phyloP scores from a whole-genome alignment of 2,329 filamentous ascomycete species.

The Xylariaceae sp. region DNA sequence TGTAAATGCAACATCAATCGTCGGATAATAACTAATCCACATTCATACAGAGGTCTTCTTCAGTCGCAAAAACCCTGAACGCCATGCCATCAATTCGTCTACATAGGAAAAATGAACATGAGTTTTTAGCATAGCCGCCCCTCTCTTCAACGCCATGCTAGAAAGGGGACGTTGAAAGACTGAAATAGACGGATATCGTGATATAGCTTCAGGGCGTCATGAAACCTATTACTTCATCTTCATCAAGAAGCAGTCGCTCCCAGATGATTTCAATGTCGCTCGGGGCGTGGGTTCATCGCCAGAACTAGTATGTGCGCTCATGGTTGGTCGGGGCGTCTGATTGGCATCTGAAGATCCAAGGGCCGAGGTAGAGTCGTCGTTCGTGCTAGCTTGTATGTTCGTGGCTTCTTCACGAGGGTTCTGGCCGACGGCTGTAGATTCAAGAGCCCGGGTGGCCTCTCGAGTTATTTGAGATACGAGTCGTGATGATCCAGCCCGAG shows the following conservation, averaged over 20 bases:
- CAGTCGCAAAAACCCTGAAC: conserved; percentile 17
- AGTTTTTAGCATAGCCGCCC: conserved; percentile 19
- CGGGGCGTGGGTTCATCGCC: conserved; percentile 40
- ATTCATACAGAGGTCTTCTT: neutral
- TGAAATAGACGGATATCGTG: conserved; percentile 6
- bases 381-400: neutral
- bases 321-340: conserved; percentile 40
- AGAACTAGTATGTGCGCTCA: conserved; percentile 17
- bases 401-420: conserved; percentile 38
- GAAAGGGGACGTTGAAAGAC: conserved; percentile 11
- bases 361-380: neutral
- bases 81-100: conserved; percentile 21
- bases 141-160: conserved; percentile 26
- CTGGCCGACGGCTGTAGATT: conserved; percentile 33
- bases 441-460: conserved; percentile 22
- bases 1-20: conserved; percentile 9
- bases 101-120: conserved; percentile 27
- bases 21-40: neutral
- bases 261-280: conserved; percentile 24
- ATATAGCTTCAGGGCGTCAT: neutral
- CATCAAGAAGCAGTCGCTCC: conserved; percentile 2
- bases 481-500: conserved; percentile 22
- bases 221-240: neutral
- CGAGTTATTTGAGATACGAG: conserved; percentile 28
- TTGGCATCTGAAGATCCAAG: conserved; percentile 31